Evolutionary conservation across 192 early-diverging fungal species (phyloP), one percentile per base, ranked within the genome.

Genomic region (Lobulomyces angularis): DNA sequence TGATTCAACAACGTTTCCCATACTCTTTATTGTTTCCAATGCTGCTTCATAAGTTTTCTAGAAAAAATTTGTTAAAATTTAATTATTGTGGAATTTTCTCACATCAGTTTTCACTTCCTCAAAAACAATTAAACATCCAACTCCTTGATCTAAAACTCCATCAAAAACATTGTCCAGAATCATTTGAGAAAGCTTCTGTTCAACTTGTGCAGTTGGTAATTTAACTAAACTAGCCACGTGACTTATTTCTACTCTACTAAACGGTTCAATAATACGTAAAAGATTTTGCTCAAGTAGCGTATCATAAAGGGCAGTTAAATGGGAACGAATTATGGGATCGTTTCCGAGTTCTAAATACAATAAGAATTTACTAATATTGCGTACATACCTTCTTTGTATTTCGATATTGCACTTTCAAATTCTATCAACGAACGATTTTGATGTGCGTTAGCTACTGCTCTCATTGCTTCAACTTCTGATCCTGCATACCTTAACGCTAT

Each of bases 91-190:
- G 2, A 25, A 3, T 1, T 8, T 22, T 69, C 74, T 65, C 56
- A 84, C 81, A 62, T 97, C 90, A 42, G 70, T 69, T 48, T 71
- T 72, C 25, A 74, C 67, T 34, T 90, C 88, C 23, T 95, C 91
- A 72, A 94, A 97, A 2, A 99, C 80, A 38, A 91, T 80, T 55
- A 99, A 56, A 45, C 86, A 90, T 20, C 93, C 92, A 16, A 84
- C 88, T 26, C 90, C 92, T 69, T 99, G 95, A 55, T 99, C 95
- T 37, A 99, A 66, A 47, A 99, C 89, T 27, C 92, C 95, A 46
- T 74, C 60, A 55, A 99, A 83, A 0, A 84, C 84, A 60, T 92
- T 85, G 65, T 99, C 95, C 51, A 99, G 70, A 50, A 99, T 99
- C 95, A 99, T 97, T 55, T 97, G 90, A 41, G 90, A 95, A 27